These are phyloP conservation scores for Adansonia gregorii DNA, from an alignment of 441 rosid genomes.

Conservation along the genomic window DNA sequence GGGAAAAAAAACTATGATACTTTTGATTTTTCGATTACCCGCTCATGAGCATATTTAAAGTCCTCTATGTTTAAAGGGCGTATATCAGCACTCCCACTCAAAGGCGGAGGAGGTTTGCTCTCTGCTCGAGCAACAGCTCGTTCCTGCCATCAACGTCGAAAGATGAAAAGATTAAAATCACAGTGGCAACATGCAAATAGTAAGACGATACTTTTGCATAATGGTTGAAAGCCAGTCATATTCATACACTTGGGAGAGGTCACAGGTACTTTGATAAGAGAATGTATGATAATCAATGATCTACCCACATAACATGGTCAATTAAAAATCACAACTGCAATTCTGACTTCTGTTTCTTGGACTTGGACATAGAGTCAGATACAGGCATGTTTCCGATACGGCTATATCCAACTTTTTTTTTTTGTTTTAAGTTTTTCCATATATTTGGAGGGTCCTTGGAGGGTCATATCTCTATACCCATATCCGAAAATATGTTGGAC, in stretches of 20 bases:
- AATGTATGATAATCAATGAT: not conserved
- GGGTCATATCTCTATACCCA: no score
- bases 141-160: constrained; percentile 47
- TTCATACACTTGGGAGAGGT: not conserved
- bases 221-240: not conserved
- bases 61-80: constrained; percentile 66
- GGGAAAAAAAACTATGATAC: not conserved
- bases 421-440: no score
- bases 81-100: constrained; percentile 67
- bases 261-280: not conserved
- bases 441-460: no score
- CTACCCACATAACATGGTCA: not conserved
- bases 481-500: no score
- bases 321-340: constrained; percentile 1
- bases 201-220: not conserved
- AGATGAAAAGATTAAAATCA: constrained; percentile 3
- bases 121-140: constrained; percentile 59
- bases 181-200: not conserved
- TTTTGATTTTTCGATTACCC: constrained; percentile 41
- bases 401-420: no score
- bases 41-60: constrained; percentile 69
- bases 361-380: no score
- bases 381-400: no score
- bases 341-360: not conserved
- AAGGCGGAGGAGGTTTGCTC: constrained; percentile 65